Base-by-base conservation (phyloP, 202 grass and related monocot species). In the Carex sylvatica region DNA sequence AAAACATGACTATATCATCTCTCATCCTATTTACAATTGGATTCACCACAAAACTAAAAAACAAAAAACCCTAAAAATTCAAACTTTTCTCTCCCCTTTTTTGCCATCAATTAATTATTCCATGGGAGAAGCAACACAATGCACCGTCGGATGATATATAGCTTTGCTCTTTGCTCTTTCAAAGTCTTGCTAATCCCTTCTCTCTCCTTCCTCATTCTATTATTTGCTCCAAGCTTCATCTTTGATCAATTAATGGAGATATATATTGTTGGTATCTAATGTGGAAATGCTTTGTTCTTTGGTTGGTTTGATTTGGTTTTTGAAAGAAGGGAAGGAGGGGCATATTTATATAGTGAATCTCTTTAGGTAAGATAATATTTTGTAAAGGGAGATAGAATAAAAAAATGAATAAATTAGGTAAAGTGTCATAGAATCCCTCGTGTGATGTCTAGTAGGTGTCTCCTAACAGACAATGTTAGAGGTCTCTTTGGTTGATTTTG, bases 181-280 rank as follows among this genome's bases (percentile, higher is more conserved):
- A 80, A 64, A 26, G 58, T 47, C 31, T 14, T 44, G 33, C 58
- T 40, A 23, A 80, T n/a, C n/a, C 77, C 77, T 46, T 20, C 58
- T 28, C 58, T 80, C 78, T 80, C 78, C 35, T 80, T 80, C 78
- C 78, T 80, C 78, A 62, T 65, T 64, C 58, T 80, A 9, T 80
- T 64, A 0, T 80, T 59, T 0, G 35, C 58, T 64, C 58, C 58
- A 16, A 80, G 51, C 78, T 80, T 80, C 78, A 80, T 80, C 20
- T 28, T 46, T 10, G 10, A 70, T 70, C 5, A 26, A 24, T 70
- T 14, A 26, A 24, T 62, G n/a, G 60, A 23, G 55, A 62, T 23
- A 0, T 33, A 0, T 0, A 35, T 35, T 62, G 20, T 26, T 9
- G 59, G 19, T 61, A 9, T 59, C 14, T 7, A 2, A 4, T 68